A percentile compares a stretch with the other conserved stretches of the same genome.
These are phyloP conservation scores for Pezicula carpinea DNA, from an alignment of 2,329 filamentous ascomycete genomes.

Conservation along the genomic window DNA sequence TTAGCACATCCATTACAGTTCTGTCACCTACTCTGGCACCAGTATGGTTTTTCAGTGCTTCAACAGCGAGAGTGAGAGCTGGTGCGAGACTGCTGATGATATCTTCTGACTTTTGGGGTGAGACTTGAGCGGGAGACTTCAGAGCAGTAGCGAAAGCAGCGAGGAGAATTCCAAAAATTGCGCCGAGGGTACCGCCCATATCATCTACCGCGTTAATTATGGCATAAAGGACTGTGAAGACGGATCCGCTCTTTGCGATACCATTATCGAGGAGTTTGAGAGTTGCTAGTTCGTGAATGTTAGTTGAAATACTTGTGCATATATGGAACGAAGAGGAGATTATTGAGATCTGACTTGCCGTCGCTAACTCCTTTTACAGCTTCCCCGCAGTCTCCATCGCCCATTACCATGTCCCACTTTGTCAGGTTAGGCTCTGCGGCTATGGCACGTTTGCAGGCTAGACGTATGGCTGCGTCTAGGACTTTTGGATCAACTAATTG, in stretches of 20 bases:
- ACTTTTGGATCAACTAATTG: slow-evolving; percentile 24
- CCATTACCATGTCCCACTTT: slow-evolving; percentile 31
- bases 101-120: neutral
- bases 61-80: neutral
- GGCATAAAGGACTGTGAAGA: slow-evolving; percentile 26
- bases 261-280: slow-evolving; percentile 26
- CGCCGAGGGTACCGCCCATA: slow-evolving; percentile 22
- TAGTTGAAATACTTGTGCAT: neutral
- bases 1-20: slow-evolving; percentile 15
- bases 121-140: slow-evolving; percentile 9
- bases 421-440: slow-evolving; percentile 29
- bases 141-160: slow-evolving; percentile 9
- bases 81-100: neutral
- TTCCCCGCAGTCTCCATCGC: slow-evolving; percentile 30
- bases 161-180: slow-evolving; percentile 1
- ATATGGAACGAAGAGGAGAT: neutral
- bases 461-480: slow-evolving; percentile 22
- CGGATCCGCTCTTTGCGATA: slow-evolving; percentile 26
- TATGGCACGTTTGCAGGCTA: slow-evolving; percentile 31
- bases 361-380: slow-evolving; percentile 24
- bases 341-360: slow-evolving; percentile 4
- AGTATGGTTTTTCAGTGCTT: neutral
- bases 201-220: slow-evolving; percentile 31
- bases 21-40: neutral
- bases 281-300: slow-evolving; percentile 16